Base-by-base conservation (phyloP, 441 rosid species). In the Brassica balearica region DNA sequence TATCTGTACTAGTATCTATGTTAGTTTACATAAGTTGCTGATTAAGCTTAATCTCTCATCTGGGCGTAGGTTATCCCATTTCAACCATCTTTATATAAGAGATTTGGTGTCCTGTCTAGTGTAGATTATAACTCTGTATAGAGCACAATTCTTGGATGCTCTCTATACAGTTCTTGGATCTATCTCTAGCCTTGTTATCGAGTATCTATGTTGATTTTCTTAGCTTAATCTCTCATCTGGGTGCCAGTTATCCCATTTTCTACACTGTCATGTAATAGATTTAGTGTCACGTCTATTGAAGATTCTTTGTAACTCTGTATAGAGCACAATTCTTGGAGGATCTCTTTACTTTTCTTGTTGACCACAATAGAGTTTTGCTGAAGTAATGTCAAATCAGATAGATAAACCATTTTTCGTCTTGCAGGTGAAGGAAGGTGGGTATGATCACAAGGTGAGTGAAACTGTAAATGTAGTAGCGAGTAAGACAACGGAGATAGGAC, bases 391-490 rank as follows among this genome's bases (percentile, higher is more conserved):
- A 77, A 79, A 32, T 72, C 53, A 69, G 17, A 70, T 69, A 53
- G n/a, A 32, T 20, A 32, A 77, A 75, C 59, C 29, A 43, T 53
- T 48, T 46, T 72, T 71, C 63, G 12, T 38, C n/a, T 69, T 83
- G 60, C 87, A 96, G 98, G 97, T 96, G 73, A 93, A 82, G 85
- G 98, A 93, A 70, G 97, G 97, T 77, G 97, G 97, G 56, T 92
- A 92, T 84, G 99, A 95, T 78, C 77, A 88, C 88, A 95, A 85
- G 86, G 92, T 95, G 63, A 95, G 92, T 78, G 98, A 96, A 82
- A 96, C 98, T 34, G 98, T 96, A 74, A 92, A 81, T 76, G 97
- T 92, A 71, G 97, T 96, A 68, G 85, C 97, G n/a, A 80, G 91
- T 75, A 96, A 90, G 90, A 93, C 99, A 62, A 75, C 92, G 8